These are phyloP conservation scores for Larix sibirica DNA, from an alignment of 83 land plant genomes.

Conservation along the genomic window DNA sequence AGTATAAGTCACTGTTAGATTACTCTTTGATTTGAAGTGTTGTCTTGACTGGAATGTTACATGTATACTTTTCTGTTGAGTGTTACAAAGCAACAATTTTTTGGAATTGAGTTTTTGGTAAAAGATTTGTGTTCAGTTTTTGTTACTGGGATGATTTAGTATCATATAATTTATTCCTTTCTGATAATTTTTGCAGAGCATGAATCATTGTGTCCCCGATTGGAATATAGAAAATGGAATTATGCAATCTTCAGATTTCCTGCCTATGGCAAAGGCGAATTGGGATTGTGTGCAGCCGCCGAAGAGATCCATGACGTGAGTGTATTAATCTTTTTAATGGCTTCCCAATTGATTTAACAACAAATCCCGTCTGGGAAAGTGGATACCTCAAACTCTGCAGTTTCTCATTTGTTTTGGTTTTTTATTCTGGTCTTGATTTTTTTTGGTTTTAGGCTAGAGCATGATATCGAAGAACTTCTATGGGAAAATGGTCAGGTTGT, in stretches of 20 bases:
- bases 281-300: conserved; percentile 6
- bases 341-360: not conserved
- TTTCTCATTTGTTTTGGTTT: conserved; percentile 12
- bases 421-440: not conserved
- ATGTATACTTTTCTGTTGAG: not conserved
- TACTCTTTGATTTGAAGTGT: not conserved
- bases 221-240: conserved; percentile 6
- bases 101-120: not conserved
- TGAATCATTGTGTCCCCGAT: conserved; percentile 12
- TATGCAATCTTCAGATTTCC: conserved; percentile 24
- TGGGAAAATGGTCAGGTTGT: conserved; percentile 76
- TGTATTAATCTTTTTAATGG: not conserved
- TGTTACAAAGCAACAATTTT: not conserved
- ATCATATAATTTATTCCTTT: not conserved
- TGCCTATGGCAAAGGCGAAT: conserved; percentile 11
- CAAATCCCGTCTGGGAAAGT: not conserved
- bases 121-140: not conserved
- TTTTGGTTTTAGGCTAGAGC: conserved; percentile 35
- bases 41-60: not conserved
- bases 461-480: conserved; percentile 57
- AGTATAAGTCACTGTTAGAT: not conserved
- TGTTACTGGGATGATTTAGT: not conserved
- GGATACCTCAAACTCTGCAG: not conserved
- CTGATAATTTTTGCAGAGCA: not conserved
- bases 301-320: not conserved